Evolutionary conservation across 768 basidiomycete species (phyloP).

Genomic region (Mycena vulgaris): DNA sequence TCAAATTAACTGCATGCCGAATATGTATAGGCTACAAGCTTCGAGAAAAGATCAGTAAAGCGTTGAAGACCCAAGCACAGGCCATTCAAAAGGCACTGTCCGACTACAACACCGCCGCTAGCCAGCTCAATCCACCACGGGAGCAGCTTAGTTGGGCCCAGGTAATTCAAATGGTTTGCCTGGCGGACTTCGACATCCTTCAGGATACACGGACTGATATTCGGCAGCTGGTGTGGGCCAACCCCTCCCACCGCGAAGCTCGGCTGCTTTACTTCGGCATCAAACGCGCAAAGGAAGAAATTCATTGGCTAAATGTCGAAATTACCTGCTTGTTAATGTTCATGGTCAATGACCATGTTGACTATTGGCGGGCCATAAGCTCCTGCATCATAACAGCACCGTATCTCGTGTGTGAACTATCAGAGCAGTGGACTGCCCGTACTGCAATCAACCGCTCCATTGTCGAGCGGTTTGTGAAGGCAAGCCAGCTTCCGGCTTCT

Average conservation of each 20-base stretch:
- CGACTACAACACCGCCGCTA: neutral
- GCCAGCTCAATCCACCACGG: neutral
- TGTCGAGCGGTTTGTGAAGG: neutral
- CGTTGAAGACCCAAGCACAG: neutral
- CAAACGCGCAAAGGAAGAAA: constrained; percentile 49
- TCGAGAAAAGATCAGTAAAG: constrained; percentile 13
- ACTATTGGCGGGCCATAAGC: neutral
- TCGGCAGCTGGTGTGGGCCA: constrained; percentile 45
- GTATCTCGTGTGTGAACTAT: neutral
- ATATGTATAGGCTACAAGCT: constrained; percentile 2
- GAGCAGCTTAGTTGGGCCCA: neutral
- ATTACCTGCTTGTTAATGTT: constrained; percentile 44
- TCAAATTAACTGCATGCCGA: too few species aligned
- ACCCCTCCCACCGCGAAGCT: constrained; percentile 40
- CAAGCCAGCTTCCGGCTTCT: neutral
- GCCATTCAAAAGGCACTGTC: constrained; percentile 5
- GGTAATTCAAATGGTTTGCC: constrained; percentile 33
- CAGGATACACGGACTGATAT: constrained; percentile 49
- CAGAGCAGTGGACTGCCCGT: neutral
- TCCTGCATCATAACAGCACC: neutral
- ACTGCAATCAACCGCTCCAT: neutral
- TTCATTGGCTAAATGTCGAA: constrained; percentile 49
- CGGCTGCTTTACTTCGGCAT: constrained; percentile 45
- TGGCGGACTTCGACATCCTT: constrained; percentile 53
- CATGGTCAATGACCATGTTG: constrained; percentile 44